Evolutionary conservation across 2,329 filamentous ascomycete species (phyloP), one percentile per base, ranked within the genome.

Genomic region (Drechslera avenae): DNA sequence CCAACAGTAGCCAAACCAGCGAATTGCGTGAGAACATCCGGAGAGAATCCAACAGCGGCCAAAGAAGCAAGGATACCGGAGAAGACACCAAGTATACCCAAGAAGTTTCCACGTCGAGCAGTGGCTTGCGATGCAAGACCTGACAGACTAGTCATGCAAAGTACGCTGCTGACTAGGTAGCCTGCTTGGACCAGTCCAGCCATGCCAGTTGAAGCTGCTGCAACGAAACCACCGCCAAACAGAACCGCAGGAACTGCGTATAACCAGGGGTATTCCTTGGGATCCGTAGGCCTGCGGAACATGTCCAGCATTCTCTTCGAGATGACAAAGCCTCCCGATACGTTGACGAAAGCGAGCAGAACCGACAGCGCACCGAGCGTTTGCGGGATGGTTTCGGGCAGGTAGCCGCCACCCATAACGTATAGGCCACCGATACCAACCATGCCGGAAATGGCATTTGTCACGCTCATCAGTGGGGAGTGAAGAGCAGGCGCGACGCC

Each of bases 401-500:
- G 52, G 26, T 65, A 68, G 10, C 90, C 90, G 23, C 91, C 91
- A 10, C 91, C 91, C 76, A 96, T 87, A 46, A 96, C 86, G 76
- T 95, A 96, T 58, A 96, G 81, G 10, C 91, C 91, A 49, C 91
- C 91, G 54, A 96, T 82, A 50, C 91, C 91, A 23, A 96, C 91
- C 88, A 96, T 76, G 73, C 88, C 90, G 26, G 90, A 94, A 62
- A 96, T 96, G 21, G 91, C 91, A 70, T 96, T 96, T 6, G 91
- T 96, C 30, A 95, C 91, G 61, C 88, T 92, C 91, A 96, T 96
- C 4, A 96, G 77, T 1, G 91, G 91, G 2, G 89, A 93, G 72
- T 96, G 91, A 4, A 37, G 21, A 18, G 8, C 42, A 21, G 42
- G 42, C 37, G 42, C 42, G 5, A 45, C 42, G 30, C 42, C 42